Evolutionary conservation across 495 filamentous ascomycete genomes (phyloP).

Genomic region (Tetracladium setigerum): DNA sequence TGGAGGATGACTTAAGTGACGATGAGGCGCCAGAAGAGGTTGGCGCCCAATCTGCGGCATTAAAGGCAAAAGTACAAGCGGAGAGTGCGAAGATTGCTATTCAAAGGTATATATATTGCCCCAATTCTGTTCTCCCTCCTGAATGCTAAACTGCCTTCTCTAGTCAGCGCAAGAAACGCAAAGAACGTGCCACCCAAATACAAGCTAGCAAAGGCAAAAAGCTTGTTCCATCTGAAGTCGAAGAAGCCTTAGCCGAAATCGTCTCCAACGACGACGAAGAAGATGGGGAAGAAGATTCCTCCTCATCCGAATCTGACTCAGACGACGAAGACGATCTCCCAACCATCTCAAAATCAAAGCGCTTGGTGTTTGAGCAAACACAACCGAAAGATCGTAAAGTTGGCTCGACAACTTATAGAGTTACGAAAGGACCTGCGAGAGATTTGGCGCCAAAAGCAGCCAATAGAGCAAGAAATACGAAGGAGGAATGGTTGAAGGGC

Average conservation of each 20-base stretch:
- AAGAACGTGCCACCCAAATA: conserved; percentile 13
- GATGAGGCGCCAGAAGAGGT: conserved; percentile 21
- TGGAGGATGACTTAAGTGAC: conserved; percentile 9
- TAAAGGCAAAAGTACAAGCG: conserved; percentile 9
- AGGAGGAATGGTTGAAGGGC: conserved; percentile 21
- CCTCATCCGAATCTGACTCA: neutral
- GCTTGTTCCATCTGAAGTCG: conserved; percentile 2
- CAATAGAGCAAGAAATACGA: conserved; percentile 6
- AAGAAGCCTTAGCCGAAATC: neutral
- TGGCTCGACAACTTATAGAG: conserved; percentile 18
- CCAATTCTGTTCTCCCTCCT: neutral
- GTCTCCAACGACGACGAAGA: neutral
- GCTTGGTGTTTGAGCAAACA: conserved; percentile 1
- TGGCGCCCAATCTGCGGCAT: conserved; percentile 9
- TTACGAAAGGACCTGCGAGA: conserved; percentile 7
- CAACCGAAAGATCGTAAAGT: conserved; percentile 16
- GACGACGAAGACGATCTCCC: neutral
- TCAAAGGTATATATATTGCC: conserved; percentile 8
- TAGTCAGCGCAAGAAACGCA: conserved; percentile 20
- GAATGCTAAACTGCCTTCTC: neutral
- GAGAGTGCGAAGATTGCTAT: conserved; percentile 10
- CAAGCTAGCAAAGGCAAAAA: conserved; percentile 14
- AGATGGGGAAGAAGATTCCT: neutral
- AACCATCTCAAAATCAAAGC: too few species aligned
- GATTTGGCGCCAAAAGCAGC: conserved; percentile 16